phyloP scores from a whole-genome alignment of 192 early-diverging fungal genomes.

The Spinellus fusiger region DNA sequence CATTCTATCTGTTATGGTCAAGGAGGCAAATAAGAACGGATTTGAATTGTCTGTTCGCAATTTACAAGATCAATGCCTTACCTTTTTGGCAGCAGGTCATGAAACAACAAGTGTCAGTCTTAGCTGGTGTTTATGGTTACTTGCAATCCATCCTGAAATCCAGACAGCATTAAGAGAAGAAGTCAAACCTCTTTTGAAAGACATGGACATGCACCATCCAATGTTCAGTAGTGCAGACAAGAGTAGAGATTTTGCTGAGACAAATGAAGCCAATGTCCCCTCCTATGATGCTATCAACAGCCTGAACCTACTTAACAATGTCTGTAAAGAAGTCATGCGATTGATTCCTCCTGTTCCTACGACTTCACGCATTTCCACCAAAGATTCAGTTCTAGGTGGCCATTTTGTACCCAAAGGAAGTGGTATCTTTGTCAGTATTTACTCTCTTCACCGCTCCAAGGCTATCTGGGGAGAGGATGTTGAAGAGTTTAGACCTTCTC shows the following conservation, averaged over 20 bases:
- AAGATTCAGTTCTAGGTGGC: conserved; percentile 33
- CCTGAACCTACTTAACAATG: conserved; percentile 44
- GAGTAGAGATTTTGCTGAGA: neutral
- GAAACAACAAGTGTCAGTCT: conserved; percentile 47
- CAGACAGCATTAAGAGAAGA: conserved; percentile 44
- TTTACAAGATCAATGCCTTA: conserved; percentile 50
- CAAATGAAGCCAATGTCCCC: conserved; percentile 22
- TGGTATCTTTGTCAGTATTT: conserved; percentile 33
- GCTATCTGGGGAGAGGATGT: conserved; percentile 44
- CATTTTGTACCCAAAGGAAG: conserved; percentile 45
- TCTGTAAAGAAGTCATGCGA: conserved; percentile 46
- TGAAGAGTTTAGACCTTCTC: conserved; percentile 43
- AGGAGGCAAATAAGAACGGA: conserved; percentile 36
- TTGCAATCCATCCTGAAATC: conserved; percentile 37
- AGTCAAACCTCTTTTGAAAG: conserved; percentile 32
- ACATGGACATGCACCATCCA: conserved; percentile 9
- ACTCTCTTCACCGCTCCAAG: conserved; percentile 34
- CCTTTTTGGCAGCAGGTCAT: conserved; percentile 54
- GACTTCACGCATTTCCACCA: conserved; percentile 31
- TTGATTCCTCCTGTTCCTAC: conserved; percentile 48
- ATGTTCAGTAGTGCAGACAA: conserved; percentile 3
- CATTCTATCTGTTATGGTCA: conserved; percentile 39
- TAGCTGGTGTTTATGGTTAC: conserved; percentile 44
- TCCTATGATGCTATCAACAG: conserved; percentile 42
- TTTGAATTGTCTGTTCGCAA: conserved; percentile 36